phyloP scores from a whole-genome alignment of 345 rosid species.

The Gossypium arboreum region DNA sequence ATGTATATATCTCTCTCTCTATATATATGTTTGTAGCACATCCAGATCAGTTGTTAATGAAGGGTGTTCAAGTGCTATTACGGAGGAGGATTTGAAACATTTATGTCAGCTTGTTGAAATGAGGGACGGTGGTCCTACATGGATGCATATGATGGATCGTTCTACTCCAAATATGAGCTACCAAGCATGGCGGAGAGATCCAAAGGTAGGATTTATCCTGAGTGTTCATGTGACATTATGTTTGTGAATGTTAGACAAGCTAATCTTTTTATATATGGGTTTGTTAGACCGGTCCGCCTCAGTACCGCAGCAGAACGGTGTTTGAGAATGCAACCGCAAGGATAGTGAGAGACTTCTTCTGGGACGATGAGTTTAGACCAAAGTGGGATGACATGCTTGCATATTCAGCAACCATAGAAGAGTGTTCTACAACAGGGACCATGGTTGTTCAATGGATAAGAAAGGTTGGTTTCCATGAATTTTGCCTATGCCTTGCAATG shows the following conservation, averaged over 20 bases:
- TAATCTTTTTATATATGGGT: not conserved
- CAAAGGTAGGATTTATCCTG: conserved; percentile 36
- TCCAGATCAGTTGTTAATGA: conserved; percentile 35
- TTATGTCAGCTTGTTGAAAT: conserved; percentile 57
- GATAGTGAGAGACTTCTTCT: conserved; percentile 68
- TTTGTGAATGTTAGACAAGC: conserved; percentile 7
- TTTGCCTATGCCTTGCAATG: not conserved
- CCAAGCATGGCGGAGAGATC: conserved; percentile 78
- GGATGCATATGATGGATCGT: conserved; percentile 79
- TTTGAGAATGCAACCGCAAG: conserved; percentile 70
- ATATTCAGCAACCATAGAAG: conserved; percentile 42
- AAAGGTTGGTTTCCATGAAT: conserved; percentile 35
- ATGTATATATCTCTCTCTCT: not conserved
- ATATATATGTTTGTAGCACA: conserved; percentile 2
- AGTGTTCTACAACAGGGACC: conserved; percentile 58
- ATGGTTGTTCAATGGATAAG: conserved; percentile 85
- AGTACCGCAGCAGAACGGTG: conserved; percentile 57
- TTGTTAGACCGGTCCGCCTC: conserved; percentile 65
- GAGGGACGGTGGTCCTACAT: conserved; percentile 70
- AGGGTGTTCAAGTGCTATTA: conserved; percentile 39
- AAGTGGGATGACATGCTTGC: conserved; percentile 87
- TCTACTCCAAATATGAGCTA: conserved; percentile 53
- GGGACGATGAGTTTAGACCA: conserved; percentile 75
- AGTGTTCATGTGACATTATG: not conserved
- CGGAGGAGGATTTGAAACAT: conserved; percentile 57